These are phyloP conservation scores for Chaetomiaceae sp. DNA, from an alignment of 2,329 filamentous ascomycete species.

Conservation along the genomic window DNA sequence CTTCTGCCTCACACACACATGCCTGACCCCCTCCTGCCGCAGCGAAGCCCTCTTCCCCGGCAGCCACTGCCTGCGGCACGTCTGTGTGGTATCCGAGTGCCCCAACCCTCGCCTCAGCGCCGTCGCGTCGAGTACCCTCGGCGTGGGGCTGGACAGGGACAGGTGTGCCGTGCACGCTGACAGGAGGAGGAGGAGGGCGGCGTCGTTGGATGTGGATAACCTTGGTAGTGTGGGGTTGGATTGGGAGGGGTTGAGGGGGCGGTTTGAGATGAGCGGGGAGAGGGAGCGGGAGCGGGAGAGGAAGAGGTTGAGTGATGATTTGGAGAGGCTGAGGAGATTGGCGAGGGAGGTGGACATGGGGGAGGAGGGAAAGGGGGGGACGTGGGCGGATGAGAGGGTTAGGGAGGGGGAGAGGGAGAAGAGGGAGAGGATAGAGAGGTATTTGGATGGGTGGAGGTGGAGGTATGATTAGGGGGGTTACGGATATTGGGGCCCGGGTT, in stretches of 20 bases:
- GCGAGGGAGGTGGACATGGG: slow-evolving; percentile 7
- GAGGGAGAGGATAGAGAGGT: slow-evolving; percentile 3
- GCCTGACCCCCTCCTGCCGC: slow-evolving; percentile 4
- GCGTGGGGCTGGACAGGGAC: slow-evolving; percentile 5
- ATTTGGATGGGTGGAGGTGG: neutral
- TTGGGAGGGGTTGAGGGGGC: slow-evolving; percentile 2
- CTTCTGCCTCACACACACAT: slow-evolving; percentile 11
- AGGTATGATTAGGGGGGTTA: neutral
- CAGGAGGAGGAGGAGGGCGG: neutral
- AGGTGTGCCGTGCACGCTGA: slow-evolving; percentile 12
- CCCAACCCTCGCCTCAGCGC: neutral
- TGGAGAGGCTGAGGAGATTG: slow-evolving; percentile 13
- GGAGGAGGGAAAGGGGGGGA: neutral
- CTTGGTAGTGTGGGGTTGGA: slow-evolving; percentile 2
- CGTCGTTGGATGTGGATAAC: neutral
- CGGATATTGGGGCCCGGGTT: neutral
- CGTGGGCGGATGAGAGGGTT: neutral
- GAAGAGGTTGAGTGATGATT: slow-evolving; percentile 16
- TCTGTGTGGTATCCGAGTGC: slow-evolving; percentile 10
- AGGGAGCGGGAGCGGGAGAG: slow-evolving; percentile 2
- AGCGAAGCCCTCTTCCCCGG: neutral
- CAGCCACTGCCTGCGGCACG: slow-evolving; percentile 14
- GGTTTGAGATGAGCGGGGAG: slow-evolving; percentile 1
- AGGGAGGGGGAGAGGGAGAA: slow-evolving; percentile 5
- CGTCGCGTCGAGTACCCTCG: slow-evolving; percentile 2